phyloP scores from a whole-genome alignment of 768 basidiomycete species.

The Exsudoporus frostii region DNA sequence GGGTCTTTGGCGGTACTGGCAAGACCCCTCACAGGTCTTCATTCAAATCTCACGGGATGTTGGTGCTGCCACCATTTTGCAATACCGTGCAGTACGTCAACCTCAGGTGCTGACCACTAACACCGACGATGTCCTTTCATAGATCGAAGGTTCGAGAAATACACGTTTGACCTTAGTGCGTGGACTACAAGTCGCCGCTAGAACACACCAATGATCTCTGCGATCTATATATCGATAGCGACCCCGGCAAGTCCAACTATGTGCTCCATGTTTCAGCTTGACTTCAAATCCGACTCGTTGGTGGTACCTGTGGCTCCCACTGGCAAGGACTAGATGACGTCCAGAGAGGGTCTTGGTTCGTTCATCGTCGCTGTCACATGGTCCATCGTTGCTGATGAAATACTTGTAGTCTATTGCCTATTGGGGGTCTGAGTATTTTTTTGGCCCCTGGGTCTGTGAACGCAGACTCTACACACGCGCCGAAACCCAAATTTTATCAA shows the following conservation, averaged over 20 bases:
- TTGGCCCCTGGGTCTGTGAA: not conserved
- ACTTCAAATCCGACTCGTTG: not conserved
- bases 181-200: not conserved
- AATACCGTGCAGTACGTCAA: not conserved
- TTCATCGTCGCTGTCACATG: not conserved
- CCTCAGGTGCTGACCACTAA: not conserved
- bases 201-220: not conserved
- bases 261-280: not conserved
- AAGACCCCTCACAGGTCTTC: not conserved
- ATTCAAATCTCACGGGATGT: not conserved
- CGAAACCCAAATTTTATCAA: not conserved
- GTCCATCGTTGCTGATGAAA: not conserved
- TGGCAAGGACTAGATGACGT: not conserved
- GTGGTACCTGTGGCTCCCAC: not conserved
- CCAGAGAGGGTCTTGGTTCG: not conserved
- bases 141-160: not conserved
- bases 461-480: not conserved
- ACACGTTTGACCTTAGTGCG: not conserved
- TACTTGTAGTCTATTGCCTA: not conserved
- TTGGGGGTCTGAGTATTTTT: not conserved
- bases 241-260: not conserved
- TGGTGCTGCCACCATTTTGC: not conserved
- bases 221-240: not conserved
- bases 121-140: not conserved
- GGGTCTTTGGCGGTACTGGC: not conserved